Evolutionary conservation across 768 basidiomycete species (phyloP), one percentile per base, ranked within the genome.

Genomic region (Agaricus blazei): DNA sequence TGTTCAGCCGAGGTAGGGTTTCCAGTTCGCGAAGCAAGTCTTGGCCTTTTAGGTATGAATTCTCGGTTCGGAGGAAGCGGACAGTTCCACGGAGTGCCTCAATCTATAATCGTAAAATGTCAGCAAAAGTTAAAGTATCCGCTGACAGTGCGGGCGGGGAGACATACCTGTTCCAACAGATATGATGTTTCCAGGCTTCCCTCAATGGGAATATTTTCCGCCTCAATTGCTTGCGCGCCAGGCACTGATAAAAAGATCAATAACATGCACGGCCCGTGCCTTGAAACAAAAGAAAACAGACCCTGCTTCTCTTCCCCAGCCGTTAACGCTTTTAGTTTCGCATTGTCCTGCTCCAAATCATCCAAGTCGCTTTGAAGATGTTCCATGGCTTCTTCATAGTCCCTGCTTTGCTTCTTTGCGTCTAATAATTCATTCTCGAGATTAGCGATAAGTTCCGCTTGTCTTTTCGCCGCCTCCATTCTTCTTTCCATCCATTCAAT

Each of bases 401-500:
- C 87, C 54, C 86, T 79, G 68, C 96, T 93, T 65, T 96, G 90
- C 69, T 93, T 90, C 69, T 84, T 82, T 3, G 85, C 83, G 67
- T 93, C 93, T 28, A 77, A 71, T 1, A 98, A 74, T 62, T 95
- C 88, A 31, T 66, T 70, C 71, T 98, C 94, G 19, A 98, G 81
- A 58, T 92, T 88, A 12, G 75, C 68, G 50, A 98, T 88, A 6
- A 80, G 73, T 54, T 98, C 96, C 3, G 87, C 85, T 70, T 96
- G 92, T 67, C 88, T 92, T 79, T 93, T 95, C 58, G 85, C 87
- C 1, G 85, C 81, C 66, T 98, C 95, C 78, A 94, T 85, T 31
- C 93, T 82, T 45, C 94, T 84, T 66, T 97, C 94, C 83, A 98
- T 90, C 12, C 95, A 78, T 67, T 98, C 93, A 54, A 98, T 93